Base-by-base conservation (phyloP, 306 rosid genomes). In the Pyrus pyrifolia region DNA sequence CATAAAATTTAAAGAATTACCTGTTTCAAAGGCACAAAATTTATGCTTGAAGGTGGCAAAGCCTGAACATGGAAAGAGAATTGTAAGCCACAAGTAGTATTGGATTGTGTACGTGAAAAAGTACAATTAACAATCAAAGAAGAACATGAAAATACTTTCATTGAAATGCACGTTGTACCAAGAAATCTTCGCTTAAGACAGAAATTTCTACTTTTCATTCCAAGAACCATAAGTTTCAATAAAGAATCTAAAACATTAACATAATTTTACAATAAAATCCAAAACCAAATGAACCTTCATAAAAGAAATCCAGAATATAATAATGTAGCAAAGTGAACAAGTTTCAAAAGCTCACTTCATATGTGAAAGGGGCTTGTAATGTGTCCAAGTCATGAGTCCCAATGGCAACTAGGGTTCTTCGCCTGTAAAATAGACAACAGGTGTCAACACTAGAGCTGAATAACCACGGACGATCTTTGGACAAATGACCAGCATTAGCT, bases 381-480 rank as follows among this genome's bases (percentile, higher is more conserved):
- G 80, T 90, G 75, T 95, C 98, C 86, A 95, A 83, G 82, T 95
- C 98, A 80, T 95, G 98, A 73, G 98, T 95, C 67, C 98, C 98
- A 74, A 95, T 95, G 64, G 98, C 98, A 79, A 92, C 98, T 12
- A 95, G 91, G 25, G 97, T 90, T 88, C 98, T 89, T 81, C 93
- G 87, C 85, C 98, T 93, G 17, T 27, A 78, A 67, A 79, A 68
- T 10, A 76, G 66, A 67, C 10, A 30, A 40, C 29, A 12, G 46
- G 51, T 53, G 63, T 62, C 51, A 77, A 72, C 68, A 79, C n/a
- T 63, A 69, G 38, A 69, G 74, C 5, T 17, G 68, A 84, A 55
- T 70, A 71, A 25, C 67, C 46, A 21, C 27, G 70, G 22, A 4
- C 66, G 73, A 62, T 73, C 61, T 35, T 68, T 38, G 35, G 55